A percentile compares a stretch with the other conserved stretches of the same genome.
Evolutionary conservation across 2,329 filamentous ascomycete species (phyloP).

Genomic region (Cylindrodendrum hubeiense): DNA sequence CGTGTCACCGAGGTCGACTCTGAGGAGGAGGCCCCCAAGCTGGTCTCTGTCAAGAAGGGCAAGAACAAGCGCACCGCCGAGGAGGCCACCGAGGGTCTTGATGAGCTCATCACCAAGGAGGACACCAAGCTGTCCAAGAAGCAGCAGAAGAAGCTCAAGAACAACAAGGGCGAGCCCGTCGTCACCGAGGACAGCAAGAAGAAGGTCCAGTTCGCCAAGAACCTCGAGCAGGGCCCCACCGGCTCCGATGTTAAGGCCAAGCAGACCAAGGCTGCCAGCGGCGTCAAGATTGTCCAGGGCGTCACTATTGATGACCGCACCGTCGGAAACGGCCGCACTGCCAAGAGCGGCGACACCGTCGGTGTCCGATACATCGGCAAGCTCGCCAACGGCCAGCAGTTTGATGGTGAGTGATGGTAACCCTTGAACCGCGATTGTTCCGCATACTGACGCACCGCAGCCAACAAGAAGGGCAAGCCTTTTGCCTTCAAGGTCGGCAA

Average conservation of each 20-base stretch:
- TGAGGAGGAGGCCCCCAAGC: slow-evolving; percentile 76
- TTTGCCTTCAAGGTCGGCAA: slow-evolving; percentile 95
- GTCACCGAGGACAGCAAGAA: slow-evolving; percentile 71
- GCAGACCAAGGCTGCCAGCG: slow-evolving; percentile 63
- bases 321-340: slow-evolving; percentile 83
- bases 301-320: slow-evolving; percentile 98
- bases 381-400: slow-evolving; percentile 92
- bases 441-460: slow-evolving; percentile 57
- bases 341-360: slow-evolving; percentile 91
- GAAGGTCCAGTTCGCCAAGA: slow-evolving; percentile 99
- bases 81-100: slow-evolving; percentile 76
- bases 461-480: slow-evolving; percentile 99
- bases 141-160: slow-evolving; percentile 98
- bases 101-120: slow-evolving; percentile 86
- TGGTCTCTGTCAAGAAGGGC: slow-evolving; percentile 73
- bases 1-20: slow-evolving; percentile 84
- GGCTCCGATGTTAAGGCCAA: slow-evolving; percentile 68
- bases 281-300: slow-evolving; percentile 85
- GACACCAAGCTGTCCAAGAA: slow-evolving; percentile 92
- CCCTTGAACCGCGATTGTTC: not conserved
- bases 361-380: slow-evolving; percentile 99
- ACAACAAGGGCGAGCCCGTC: slow-evolving; percentile 94
- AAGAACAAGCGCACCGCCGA: slow-evolving; percentile 96
- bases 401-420: slow-evolving; percentile 78
- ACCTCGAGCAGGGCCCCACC: slow-evolving; percentile 96